These are phyloP conservation scores for Suillus tomentosus DNA, from an alignment of 768 basidiomycete species.

Conservation along the genomic window DNA sequence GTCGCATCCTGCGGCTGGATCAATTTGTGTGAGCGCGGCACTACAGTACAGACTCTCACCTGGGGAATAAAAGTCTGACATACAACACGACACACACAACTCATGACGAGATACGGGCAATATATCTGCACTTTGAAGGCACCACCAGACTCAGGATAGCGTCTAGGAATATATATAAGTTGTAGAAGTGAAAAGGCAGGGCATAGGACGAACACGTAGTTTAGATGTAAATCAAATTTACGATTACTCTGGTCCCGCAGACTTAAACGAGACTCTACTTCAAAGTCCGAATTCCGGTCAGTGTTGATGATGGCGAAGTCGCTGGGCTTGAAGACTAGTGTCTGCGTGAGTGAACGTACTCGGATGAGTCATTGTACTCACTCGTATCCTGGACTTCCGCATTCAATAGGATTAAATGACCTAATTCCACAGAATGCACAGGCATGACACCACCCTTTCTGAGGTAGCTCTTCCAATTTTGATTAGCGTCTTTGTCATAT, in stretches of 20 bases:
- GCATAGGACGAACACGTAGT: constrained; percentile 75
- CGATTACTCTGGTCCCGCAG: constrained; percentile 73
- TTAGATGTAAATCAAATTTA: constrained; percentile 80
- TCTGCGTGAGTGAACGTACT: constrained; percentile 7
- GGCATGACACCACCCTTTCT: constrained; percentile 94
- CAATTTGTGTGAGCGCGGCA: too few species aligned
- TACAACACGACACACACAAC: too few species aligned
- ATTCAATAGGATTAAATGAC: constrained; percentile 87
- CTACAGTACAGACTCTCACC: too few species aligned
- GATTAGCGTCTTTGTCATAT: constrained; percentile 92
- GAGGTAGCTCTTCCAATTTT: constrained; percentile 93
- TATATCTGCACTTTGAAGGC: too few species aligned
- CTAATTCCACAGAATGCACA: constrained; percentile 91
- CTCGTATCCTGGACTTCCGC: constrained; percentile 91
- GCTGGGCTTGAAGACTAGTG: constrained; percentile 83
- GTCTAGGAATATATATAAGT: too few species aligned
- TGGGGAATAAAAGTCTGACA: too few species aligned
- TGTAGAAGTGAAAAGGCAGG: constrained; percentile 7
- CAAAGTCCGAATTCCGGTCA: constrained; percentile 88
- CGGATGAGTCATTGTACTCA: constrained; percentile 30
- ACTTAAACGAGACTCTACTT: constrained; percentile 69
- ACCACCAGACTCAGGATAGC: too few species aligned
- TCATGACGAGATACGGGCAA: too few species aligned
- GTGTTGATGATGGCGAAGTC: constrained; percentile 98
- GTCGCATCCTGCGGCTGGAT: too few species aligned